phyloP scores from a whole-genome alignment of 768 basidiomycete species.

The Trametes elegans region DNA sequence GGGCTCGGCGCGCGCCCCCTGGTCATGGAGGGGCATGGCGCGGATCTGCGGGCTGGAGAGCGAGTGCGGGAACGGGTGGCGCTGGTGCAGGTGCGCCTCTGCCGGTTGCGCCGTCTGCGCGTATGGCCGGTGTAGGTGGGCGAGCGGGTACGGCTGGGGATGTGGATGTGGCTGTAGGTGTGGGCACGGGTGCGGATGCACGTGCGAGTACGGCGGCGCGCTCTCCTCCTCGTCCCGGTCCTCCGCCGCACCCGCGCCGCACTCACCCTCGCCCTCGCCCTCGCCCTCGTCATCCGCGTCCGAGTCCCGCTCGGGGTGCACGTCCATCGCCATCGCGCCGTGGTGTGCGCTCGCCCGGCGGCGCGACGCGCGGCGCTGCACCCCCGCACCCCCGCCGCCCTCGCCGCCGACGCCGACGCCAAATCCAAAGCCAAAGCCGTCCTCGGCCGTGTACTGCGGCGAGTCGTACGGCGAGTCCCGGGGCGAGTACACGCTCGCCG shows the following conservation, averaged over 20 bases:
- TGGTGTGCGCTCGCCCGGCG: constrained; percentile 2
- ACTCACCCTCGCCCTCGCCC: not conserved
- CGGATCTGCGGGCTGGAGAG: constrained; percentile 23
- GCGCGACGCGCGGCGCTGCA: not conserved
- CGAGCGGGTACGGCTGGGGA: not conserved
- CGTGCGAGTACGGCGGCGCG: constrained; percentile 21
- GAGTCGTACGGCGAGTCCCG: constrained; percentile 16
- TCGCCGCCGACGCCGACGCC: not conserved
- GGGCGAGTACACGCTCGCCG: constrained; percentile 13
- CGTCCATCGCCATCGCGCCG: constrained; percentile 15
- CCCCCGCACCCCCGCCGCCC: not conserved
- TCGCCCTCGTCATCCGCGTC: constrained; percentile 1
- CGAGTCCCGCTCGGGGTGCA: constrained; percentile 10
- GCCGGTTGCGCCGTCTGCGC: not conserved
- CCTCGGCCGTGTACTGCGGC: constrained; percentile 15
- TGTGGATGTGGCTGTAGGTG: constrained; percentile 5
- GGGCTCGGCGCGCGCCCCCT: not conserved
- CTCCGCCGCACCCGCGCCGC: not conserved
- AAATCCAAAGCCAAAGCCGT: no score
- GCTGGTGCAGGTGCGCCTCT: constrained; percentile 16
- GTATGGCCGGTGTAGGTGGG: not conserved
- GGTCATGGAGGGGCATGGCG: not conserved
- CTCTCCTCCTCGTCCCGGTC: constrained; percentile 6
- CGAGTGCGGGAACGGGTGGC: constrained; percentile 29
- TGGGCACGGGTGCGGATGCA: not conserved